Evolutionary conservation across 2,329 filamentous ascomycete species (phyloP), one percentile per base, ranked within the genome.

Genomic region (Zymoseptoria tritici): DNA sequence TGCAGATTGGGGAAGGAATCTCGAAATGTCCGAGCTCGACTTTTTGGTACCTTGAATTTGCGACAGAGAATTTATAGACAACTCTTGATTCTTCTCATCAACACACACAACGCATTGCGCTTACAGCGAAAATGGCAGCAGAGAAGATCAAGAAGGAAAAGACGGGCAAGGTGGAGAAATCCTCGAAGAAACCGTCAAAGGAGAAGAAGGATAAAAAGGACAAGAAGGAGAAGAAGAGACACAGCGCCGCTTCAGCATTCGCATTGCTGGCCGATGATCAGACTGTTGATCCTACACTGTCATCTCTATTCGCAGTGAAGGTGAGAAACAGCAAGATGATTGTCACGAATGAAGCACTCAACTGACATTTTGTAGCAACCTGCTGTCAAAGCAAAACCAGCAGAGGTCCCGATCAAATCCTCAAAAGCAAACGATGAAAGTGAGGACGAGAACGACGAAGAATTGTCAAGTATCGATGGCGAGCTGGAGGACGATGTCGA

Each of bases 231-330:
- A 61, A 42, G 58, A 58, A 42, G 54, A 63, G 55, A 62, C 60
- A 54, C 56, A 60, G 52, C 54, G 53, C 57, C n/a, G 58, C 59
- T 26, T 57, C 57, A 50, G 60, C 55, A 13, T 56, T 61, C 54
- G 61, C 64, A 11, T 68, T 72, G 58, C 61, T 74, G 11, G 70
- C 70, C 36, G 67, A 71, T 56, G 71, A 74, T 24, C 73, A 73
- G 31, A 69, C 71, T 51, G 68, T 80, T 55, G 76, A 80, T 62
- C 74, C 77, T 19, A 68, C 67, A 46, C 65, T 81, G 31, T 75
- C 76, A n/a, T 79, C 77, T 56, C 71, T 81, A 54, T 81, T 81
- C 68, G 75, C 79, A 13, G 68, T 67, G 20, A 67, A 67, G 62
- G 66, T 69, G 57, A 21, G 52, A 9, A 21, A 68, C 62, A 76